phyloP scores from a whole-genome alignment of 805 yeast species.

The Yamadazyma phyllophila region DNA sequence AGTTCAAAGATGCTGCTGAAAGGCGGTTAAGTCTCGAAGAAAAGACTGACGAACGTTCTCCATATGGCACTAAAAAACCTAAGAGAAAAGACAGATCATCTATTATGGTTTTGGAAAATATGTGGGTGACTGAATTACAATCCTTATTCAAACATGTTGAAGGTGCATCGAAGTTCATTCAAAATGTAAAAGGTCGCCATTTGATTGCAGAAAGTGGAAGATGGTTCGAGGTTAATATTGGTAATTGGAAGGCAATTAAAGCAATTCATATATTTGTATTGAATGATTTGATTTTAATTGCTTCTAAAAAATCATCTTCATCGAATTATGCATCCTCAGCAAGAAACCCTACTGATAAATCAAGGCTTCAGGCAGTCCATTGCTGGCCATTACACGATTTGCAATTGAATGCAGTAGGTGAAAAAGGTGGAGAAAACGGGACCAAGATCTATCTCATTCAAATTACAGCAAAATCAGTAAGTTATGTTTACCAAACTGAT shows the following conservation, averaged over 20 bases:
- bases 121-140: constrained; percentile 76
- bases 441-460: constrained; percentile 40
- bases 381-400: constrained; percentile 76
- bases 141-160: constrained; percentile 78
- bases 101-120: constrained; percentile 67
- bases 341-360: constrained; percentile 26
- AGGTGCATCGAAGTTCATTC: constrained; percentile 81
- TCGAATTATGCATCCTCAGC: constrained; percentile 16
- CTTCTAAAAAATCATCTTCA: constrained; percentile 48
- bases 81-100: constrained; percentile 60
- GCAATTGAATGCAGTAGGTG: constrained; percentile 39
- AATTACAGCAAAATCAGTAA: constrained; percentile 45
- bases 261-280: constrained; percentile 74
- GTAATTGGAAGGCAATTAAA: constrained; percentile 77
- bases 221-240: constrained; percentile 84
- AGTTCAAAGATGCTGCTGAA: constrained; percentile 62
- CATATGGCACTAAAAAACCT: constrained; percentile 8
- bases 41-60: constrained; percentile 17
- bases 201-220: constrained; percentile 74
- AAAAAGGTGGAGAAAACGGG: constrained; percentile 24
- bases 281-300: constrained; percentile 75
- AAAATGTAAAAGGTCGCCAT: constrained; percentile 77
- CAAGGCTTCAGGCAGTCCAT: constrained; percentile 62
- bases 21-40: constrained; percentile 48
- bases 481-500: constrained; percentile 62